phyloP scores from a whole-genome alignment of 352 stramenopile species.

The Saprolegnia parasitica region DNA sequence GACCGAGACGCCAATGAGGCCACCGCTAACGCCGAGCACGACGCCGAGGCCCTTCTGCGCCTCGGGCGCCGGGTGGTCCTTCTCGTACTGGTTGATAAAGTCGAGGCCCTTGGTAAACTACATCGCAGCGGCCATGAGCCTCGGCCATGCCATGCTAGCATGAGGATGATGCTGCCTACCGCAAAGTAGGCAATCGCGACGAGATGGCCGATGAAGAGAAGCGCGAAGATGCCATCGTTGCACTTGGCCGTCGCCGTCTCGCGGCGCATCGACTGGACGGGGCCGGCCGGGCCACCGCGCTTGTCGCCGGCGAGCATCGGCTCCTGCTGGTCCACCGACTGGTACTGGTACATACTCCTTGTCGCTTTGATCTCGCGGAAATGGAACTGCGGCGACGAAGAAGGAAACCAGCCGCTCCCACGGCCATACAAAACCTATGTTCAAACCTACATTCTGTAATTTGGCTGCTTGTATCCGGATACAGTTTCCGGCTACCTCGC shows the following conservation, averaged over 20 bases:
- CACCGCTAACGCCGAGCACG: conserved; percentile 48
- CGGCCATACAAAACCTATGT: not conserved
- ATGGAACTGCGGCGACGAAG: conserved; percentile 1
- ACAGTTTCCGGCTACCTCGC: no score
- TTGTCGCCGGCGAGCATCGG: conserved; percentile 59
- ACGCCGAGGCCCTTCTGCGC: conserved; percentile 44
- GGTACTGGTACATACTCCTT: conserved; percentile 39
- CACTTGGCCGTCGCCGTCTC: conserved; percentile 53
- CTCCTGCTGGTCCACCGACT: conserved; percentile 59
- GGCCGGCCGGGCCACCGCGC: conserved; percentile 28
- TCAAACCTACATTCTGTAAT: conserved; percentile 3
- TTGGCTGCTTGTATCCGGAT: not conserved
- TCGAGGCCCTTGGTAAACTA: conserved; percentile 48
- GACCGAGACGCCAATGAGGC: conserved; percentile 48
- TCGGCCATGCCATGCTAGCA: no score
- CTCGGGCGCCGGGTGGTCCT: conserved; percentile 13
- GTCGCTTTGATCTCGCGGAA: not conserved
- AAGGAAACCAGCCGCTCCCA: not conserved
- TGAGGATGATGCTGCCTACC: conserved; percentile 34
- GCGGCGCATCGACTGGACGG: conserved; percentile 61
- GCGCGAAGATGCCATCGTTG: conserved; percentile 69
- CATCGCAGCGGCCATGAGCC: not conserved
- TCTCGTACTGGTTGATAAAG: conserved; percentile 20
- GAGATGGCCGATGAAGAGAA: conserved; percentile 64
- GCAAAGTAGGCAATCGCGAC: conserved; percentile 55